phyloP scores from a whole-genome alignment of 2,329 filamentous ascomycete genomes.

The Epichloe typhina region DNA sequence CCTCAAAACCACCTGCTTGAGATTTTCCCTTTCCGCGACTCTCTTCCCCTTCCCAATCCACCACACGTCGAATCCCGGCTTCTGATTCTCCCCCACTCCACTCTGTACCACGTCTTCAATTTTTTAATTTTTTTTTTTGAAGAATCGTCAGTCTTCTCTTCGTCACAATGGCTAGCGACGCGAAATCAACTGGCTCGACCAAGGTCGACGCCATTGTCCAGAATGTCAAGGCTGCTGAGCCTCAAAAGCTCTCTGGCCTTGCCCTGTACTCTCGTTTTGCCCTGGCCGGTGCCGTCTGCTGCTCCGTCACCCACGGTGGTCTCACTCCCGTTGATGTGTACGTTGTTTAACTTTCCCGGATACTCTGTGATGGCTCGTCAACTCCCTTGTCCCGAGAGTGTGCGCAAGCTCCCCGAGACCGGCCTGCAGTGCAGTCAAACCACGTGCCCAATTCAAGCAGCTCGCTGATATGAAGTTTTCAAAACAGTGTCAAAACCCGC shows the following conservation, averaged over 20 bases:
- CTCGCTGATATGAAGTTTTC: background rate
- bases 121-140: background rate
- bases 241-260: slow-evolving; percentile 35
- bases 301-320: slow-evolving; percentile 91
- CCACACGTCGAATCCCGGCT: slow-evolving; percentile 2
- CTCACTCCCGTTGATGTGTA: slow-evolving; percentile 99
- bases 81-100: slow-evolving; percentile 6
- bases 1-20: background rate
- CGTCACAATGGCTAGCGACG: slow-evolving; percentile 30
- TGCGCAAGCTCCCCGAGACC: background rate
- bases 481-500: slow-evolving; percentile 75
- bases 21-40: background rate
- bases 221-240: slow-evolving; percentile 26
- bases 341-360: slow-evolving; percentile 31
- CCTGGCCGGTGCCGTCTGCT: slow-evolving; percentile 95
- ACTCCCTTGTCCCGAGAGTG: background rate
- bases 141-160: slow-evolving; percentile 1
- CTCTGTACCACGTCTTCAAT: slow-evolving; percentile 4
- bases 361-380: background rate
- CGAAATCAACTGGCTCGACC: slow-evolving; percentile 25
- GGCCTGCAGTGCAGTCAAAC: background rate
- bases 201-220: slow-evolving; percentile 33
- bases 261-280: slow-evolving; percentile 90
- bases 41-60: background rate
- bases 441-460: background rate